Conservation (phyloP, 768 basidiomycete species). For the Plicaturopsis crispa region DNA sequence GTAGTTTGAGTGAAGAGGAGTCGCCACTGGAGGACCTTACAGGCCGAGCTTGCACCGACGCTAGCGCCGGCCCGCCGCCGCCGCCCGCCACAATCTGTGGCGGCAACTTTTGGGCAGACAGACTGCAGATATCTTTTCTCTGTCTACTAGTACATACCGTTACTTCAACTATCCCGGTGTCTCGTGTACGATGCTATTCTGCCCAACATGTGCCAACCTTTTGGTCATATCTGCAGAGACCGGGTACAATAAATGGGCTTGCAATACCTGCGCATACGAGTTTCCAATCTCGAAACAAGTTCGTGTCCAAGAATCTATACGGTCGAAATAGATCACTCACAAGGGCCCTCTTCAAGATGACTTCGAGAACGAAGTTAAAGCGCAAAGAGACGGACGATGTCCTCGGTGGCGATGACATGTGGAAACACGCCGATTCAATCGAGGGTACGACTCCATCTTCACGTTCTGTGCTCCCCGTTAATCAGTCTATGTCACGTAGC, state of each 20-base stretch:
- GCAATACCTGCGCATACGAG: constrained; percentile 92
- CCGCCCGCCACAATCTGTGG: too few relatives aligned
- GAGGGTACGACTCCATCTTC: constrained; percentile 50
- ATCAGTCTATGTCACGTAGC: constrained; percentile 23
- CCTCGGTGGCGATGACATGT: constrained; percentile 86
- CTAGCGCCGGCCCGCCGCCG: too few relatives aligned
- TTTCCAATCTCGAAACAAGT: constrained; percentile 88
- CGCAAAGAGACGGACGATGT: constrained; percentile 96
- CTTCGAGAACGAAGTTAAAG: constrained; percentile 76
- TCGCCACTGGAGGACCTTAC: too few relatives aligned
- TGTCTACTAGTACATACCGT: too few relatives aligned
- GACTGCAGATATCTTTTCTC: too few relatives aligned
- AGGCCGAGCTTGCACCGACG: too few relatives aligned
- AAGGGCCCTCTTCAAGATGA: constrained; percentile 57
- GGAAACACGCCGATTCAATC: constrained; percentile 90
- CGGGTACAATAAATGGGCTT: constrained; percentile 88
- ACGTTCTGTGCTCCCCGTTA: too few relatives aligned
- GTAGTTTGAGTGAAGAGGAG: too few relatives aligned
- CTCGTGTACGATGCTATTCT: constrained; percentile 85
- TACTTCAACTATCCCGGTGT: too few relatives aligned
- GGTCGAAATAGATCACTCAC: constrained; percentile 11
- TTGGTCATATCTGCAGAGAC: constrained; percentile 72
- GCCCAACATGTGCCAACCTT: constrained; percentile 89
- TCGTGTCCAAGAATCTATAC: constrained; percentile 13
- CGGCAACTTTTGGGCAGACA: too few relatives aligned